phyloP scores from a whole-genome alignment of 2,329 filamentous ascomycete genomes.

The Diaporthe sp. region DNA sequence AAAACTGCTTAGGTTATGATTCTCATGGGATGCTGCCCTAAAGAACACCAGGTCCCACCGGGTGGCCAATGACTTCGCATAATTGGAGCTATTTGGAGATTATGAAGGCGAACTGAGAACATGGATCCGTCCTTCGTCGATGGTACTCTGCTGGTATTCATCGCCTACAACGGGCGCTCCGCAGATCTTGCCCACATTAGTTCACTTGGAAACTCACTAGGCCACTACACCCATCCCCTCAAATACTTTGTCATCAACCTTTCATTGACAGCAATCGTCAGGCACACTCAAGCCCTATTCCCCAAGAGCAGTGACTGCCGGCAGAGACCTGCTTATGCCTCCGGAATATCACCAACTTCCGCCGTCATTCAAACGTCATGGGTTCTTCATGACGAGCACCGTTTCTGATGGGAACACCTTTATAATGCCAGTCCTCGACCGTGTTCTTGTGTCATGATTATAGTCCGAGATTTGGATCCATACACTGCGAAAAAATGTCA shows the following conservation, averaged over 20 bases:
- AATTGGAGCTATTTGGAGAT: too few relatives aligned
- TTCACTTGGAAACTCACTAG: neutral
- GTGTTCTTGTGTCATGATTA: neutral
- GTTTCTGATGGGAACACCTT: neutral
- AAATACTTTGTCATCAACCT: neutral
- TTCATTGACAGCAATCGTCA: neutral
- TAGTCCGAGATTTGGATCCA: neutral
- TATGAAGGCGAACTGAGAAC: too few relatives aligned
- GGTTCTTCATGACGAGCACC: neutral
- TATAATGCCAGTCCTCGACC: neutral
- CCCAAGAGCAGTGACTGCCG: neutral
- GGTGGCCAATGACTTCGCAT: too few relatives aligned
- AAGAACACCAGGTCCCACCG: too few relatives aligned
- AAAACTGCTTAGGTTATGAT: too few relatives aligned
- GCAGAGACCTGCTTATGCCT: neutral
- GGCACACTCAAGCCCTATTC: neutral
- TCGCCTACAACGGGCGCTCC: neutral
- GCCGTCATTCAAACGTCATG: constrained; percentile 15
- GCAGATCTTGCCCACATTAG: neutral
- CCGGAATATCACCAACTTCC: neutral
- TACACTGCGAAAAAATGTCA: neutral
- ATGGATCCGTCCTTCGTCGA: too few relatives aligned
- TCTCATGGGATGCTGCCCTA: too few relatives aligned
- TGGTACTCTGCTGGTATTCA: neutral
- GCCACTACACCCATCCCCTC: neutral